Base-by-base conservation (phyloP, 805 yeast genomes). In the Candida easanensis region DNA sequence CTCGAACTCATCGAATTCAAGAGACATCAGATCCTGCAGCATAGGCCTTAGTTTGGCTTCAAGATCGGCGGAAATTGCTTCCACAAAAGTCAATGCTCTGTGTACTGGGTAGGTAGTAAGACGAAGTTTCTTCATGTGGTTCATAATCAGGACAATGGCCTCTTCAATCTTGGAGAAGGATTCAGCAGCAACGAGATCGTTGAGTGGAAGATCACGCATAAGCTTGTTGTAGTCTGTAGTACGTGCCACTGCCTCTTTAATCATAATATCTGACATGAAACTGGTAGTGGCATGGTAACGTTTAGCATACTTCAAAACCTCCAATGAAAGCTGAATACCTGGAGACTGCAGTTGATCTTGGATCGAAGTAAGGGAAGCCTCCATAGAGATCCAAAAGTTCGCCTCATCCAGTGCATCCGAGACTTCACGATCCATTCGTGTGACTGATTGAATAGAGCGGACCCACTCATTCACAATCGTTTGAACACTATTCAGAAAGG, bases 221-320 rank as follows among this genome's bases (percentile, higher is more conserved):
- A 91, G 65, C 8, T 76, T 74, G 49, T 80, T 82, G 56, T 81
- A 80, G n/a, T 71, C 68, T 11, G 68, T 64, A 0, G 88, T 77
- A 18, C 63, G 62, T 4, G 66, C 65, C 11, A 78, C 48, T 14
- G 84, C 77, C 21, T 77, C 80, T 28, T 68, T 62, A 17, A 91
- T 62, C 0, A 88, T 87, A 2, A 84, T 79, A 54, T 87, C 95
- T 5, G 88, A 77, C 26, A 76, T 66, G 53, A 86, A 83, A 27
- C 84, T 73, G n/a, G 79, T 76, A 0, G 90, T 82, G 1, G 88
- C 82, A 58, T 86, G 95, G 56, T 82, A 86, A 49, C 97, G 70
- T 52, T 86, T 89, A 3, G 89, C 88, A 14, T 73, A 65, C 46
- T 77, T 76, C 42, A 90, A 67, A 0, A 85, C 66, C 1, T 75